Base-by-base conservation (phyloP, 1,284 basidiomycete species). In the Puccinia coronata region DNA sequence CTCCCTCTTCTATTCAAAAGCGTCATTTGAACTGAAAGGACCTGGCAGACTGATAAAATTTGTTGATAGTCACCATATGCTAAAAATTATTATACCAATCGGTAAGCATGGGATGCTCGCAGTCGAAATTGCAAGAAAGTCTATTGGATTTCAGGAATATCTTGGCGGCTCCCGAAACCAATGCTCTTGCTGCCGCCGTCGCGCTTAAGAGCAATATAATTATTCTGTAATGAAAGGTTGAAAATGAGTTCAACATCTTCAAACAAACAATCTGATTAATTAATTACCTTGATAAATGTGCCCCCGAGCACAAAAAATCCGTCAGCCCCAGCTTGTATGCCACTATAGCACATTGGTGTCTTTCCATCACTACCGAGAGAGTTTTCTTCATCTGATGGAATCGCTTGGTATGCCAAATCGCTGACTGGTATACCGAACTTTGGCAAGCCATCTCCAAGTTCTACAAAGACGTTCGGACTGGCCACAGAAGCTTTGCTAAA, bases 231-330 rank as follows among this genome's bases (percentile, higher is more conserved):
- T 23, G 47, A 39, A 57, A 28, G 59, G 12, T 3, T 41, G 25
- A n/a, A 57, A 53, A 53, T 51, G 3, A 67, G 53, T 16, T 55
- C 28, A 36, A 31, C 28, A 23, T 43, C 16, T 28, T 6, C 8
- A n/a, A n/a, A n/a, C 4, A 36, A 23, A 8, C 28, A 70, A 47
- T 9, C 11, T 20, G 31, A 43, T 72, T 31, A 71, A 34, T 20
- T 34, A 72, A 39, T 59, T n/a, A 80, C 78, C 69, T 80, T 80
- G 9, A 80, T 80, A 20, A 80, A 80, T 49, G 78, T 80, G n/a
- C 69, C 78, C 18, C 78, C 78, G 47, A 80, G 41, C 9, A 80
- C 78, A 12, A 72, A 47, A 28, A 80, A 80, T 23, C 69, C 69
- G 43, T 80, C 69, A 36, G 65, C 57, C 20, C 78, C 78, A 34